A percentile compares a stretch with the other conserved stretches of the same genome.
These are phyloP conservation scores for Dothiorella sarmentorum DNA, from an alignment of 2,329 filamentous ascomycete species.

Conservation along the genomic window DNA sequence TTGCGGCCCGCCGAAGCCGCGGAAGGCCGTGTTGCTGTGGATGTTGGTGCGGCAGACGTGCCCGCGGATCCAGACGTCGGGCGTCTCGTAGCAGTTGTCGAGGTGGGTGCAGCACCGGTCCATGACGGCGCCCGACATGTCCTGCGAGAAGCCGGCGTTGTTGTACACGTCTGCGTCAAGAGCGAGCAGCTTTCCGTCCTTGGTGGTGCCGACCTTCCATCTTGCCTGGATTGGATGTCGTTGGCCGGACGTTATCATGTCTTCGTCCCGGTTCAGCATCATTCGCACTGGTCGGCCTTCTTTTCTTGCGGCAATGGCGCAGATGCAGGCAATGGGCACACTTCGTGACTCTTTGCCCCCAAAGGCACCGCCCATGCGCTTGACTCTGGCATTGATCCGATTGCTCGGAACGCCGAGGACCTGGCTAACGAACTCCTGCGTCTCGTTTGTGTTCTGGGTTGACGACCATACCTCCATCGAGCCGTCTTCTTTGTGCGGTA, in stretches of 20 bases:
- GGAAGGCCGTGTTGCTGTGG: conserved; percentile 93
- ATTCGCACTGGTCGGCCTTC: conserved; percentile 76
- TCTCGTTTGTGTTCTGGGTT: conserved; percentile 40
- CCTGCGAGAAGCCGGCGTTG: conserved; percentile 77
- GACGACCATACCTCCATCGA: conserved; percentile 78
- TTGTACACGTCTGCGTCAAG: conserved; percentile 86
- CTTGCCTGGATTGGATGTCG: conserved; percentile 82
- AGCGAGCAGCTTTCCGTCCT: conserved; percentile 86
- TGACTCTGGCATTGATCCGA: conserved; percentile 84
- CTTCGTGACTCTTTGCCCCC: conserved; percentile 91
- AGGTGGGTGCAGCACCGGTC: conserved; percentile 82
- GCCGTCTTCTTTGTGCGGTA: conserved; percentile 86
- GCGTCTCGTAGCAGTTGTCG: conserved; percentile 84
- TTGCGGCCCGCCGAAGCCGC: conserved; percentile 91
- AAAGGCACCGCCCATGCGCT: conserved; percentile 87
- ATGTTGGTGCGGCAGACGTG: conserved; percentile 90
- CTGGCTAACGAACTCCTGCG: conserved; percentile 66
- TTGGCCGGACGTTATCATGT: conserved; percentile 87
- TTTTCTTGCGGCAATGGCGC: conserved; percentile 82
- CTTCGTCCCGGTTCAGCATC: conserved; percentile 94
- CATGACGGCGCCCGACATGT: conserved; percentile 70
- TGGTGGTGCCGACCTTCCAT: conserved; percentile 91
- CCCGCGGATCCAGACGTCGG: conserved; percentile 79
- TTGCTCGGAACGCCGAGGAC: conserved; percentile 80
- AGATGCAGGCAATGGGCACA: conserved; percentile 75